Base-by-base conservation (phyloP, 2,329 filamentous ascomycete species). In the Monosporascus sp. region DNA sequence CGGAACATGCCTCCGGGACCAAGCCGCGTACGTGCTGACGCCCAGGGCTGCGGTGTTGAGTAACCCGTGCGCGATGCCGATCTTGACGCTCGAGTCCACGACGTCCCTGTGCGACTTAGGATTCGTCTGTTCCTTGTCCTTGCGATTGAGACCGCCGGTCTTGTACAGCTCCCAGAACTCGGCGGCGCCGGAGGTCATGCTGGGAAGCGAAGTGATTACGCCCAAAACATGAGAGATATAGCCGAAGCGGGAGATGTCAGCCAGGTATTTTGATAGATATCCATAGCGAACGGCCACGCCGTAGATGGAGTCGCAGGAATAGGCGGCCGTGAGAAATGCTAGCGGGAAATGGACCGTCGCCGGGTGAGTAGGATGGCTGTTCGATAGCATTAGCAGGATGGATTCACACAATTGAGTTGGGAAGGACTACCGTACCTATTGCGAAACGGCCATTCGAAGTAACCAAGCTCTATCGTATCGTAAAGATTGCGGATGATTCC, bases 121-220 rank as follows among this genome's bases (percentile, higher is more conserved):
- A n/a, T 49, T 34, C 31, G 47, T 49, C 47, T 36, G 47, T 31
- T 49, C 47, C 27, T 49, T 49, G 47, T 49, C 47, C 31, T 38
- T 34, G 14, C 47, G 47, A 19, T 49, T 49, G 26, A 37, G 6
- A 5, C 47, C 47, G n/a, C 47, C 47, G 0, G 47, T 16, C 27
- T 20, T 20, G 47, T 49, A 49, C 17, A 49, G 27, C 47, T 49
- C 47, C 47, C 47, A 49, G 5, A 49, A 31, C 47, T 49, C 47
- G n/a, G 47, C 47, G 27, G 36, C 31, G 3, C 47, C 47, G 8
- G 47, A 49, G 20, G 47, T 49, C 47, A 49, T 49, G 19, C 31
- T 38, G 7, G 47, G 47, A 3, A 49, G 47, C 26, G 47, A 26
- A 1, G 47, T 49, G 31, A 49, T 22, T n/a, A 36, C 31, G n/a